phyloP scores from a whole-genome alignment of 2,329 filamentous ascomycete genomes.

The Epichloe brachyelytri region DNA sequence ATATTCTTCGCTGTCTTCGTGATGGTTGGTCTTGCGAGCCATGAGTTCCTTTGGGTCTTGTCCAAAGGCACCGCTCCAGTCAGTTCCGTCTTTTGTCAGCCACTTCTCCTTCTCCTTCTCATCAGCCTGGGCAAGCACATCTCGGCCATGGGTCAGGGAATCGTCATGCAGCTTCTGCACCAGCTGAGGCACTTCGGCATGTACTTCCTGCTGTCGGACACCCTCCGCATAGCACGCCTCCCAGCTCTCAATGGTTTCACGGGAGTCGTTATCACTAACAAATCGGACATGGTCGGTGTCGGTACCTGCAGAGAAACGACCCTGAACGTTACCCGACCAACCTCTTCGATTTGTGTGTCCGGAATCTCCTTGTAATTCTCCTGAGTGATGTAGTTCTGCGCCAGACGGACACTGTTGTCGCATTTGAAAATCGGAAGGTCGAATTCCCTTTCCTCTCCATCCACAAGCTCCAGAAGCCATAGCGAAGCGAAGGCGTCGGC shows the following conservation, averaged over 20 bases:
- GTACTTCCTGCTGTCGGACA: slow-evolving; percentile 58
- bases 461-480: slow-evolving; percentile 76
- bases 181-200: slow-evolving; percentile 57
- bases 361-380: slow-evolving; percentile 57
- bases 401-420: slow-evolving; percentile 58
- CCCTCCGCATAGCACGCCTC: slow-evolving; percentile 84
- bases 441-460: slow-evolving; percentile 64
- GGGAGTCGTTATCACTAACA: slow-evolving; percentile 72
- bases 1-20: slow-evolving; percentile 23
- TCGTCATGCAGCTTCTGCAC: slow-evolving; percentile 69
- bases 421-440: slow-evolving; percentile 89
- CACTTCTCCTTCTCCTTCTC: slow-evolving; percentile 65
- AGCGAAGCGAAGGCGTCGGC: slow-evolving; percentile 65
- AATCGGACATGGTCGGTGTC: slow-evolving; percentile 77
- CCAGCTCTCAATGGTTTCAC: slow-evolving; percentile 92
- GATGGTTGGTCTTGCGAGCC: slow-evolving; percentile 18
- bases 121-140: slow-evolving; percentile 61
- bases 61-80: slow-evolving; percentile 82
- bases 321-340: slow-evolving; percentile 74
- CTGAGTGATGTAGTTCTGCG: slow-evolving; percentile 85
- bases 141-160: slow-evolving; percentile 65
- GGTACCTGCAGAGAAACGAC: slow-evolving; percentile 78
- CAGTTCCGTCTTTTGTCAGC: slow-evolving; percentile 65
- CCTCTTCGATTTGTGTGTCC: slow-evolving; percentile 63
- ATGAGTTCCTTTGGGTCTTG: slow-evolving; percentile 50